These are phyloP conservation scores for Xylariales sp. DNA, from an alignment of 2,329 filamentous ascomycete species.

Conservation along the genomic window DNA sequence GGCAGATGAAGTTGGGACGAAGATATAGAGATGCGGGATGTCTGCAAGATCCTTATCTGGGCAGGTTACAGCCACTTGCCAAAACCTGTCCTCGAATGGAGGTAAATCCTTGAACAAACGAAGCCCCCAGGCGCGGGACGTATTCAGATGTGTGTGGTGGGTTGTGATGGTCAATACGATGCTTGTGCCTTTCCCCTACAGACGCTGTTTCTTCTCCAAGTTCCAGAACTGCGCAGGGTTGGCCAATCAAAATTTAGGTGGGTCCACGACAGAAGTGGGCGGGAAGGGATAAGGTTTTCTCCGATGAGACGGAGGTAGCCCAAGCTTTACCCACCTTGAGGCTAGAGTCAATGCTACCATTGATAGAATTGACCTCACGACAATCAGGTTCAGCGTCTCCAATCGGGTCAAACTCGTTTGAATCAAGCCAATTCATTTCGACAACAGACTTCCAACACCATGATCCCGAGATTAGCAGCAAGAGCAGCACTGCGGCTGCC, in stretches of 20 bases:
- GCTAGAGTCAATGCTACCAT: not conserved
- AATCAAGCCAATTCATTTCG: conserved; percentile 30
- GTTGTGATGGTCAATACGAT: too few species aligned
- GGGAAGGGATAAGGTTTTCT: too few species aligned
- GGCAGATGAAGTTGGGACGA: too few species aligned
- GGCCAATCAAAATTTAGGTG: too few species aligned
- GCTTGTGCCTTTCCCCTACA: too few species aligned
- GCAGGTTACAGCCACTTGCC: conserved; percentile 1
- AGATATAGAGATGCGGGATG: not conserved
- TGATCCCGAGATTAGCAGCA: conserved; percentile 38
- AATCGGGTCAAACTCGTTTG: conserved; percentile 15
- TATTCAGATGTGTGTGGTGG: too few species aligned
- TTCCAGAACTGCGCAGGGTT: too few species aligned
- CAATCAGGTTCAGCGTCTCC: conserved; percentile 5
- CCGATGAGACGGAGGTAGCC: too few species aligned
- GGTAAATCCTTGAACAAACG: not conserved
- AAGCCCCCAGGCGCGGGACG: too few species aligned
- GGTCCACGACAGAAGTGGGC: too few species aligned
- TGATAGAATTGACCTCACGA: conserved; percentile 7
- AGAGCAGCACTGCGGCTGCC: conserved; percentile 37
- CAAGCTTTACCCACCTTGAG: too few species aligned
- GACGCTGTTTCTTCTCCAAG: too few species aligned
- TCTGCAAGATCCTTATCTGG: conserved; percentile 3
- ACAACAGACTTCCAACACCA: conserved; percentile 46
- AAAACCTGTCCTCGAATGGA: not conserved